Conservation (phyloP, 139 green algal species). For the Closterium sp. region DNA sequence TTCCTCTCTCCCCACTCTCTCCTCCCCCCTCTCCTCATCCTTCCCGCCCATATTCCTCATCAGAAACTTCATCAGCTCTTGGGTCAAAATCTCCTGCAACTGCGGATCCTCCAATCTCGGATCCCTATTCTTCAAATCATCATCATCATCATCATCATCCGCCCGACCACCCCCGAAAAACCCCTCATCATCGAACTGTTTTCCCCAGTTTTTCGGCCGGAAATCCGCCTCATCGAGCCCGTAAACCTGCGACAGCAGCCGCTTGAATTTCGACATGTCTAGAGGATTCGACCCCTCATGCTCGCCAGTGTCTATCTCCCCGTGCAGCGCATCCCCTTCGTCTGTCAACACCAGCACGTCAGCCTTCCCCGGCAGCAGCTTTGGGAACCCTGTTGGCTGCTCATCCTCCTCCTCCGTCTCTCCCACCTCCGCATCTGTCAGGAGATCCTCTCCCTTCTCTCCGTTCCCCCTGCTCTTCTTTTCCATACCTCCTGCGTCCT, state of each 20-base stretch:
- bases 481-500: not conserved
- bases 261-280: not conserved
- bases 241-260: not conserved
- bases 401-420: not conserved
- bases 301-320: not conserved
- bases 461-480: not conserved
- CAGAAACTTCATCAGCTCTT: constrained; percentile 2
- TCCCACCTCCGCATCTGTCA: not conserved
- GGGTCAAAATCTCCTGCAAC: not conserved
- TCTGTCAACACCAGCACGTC: not conserved
- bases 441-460: not conserved
- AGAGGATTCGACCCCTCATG: not conserved
- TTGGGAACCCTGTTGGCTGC: not conserved
- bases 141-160: not conserved
- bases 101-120: not conserved
- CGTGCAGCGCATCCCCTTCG: constrained; percentile 1
- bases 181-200: not conserved
- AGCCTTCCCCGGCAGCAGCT: not conserved
- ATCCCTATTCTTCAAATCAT: not conserved
- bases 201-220: not conserved
- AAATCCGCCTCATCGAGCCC: not conserved
- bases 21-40: not conserved
- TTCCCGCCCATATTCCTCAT: not conserved
- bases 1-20: not conserved
- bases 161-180: not conserved